These are phyloP conservation scores for Fusarium oligoseptatum DNA, from an alignment of 2,329 filamentous ascomycete species.

Conservation along the genomic window DNA sequence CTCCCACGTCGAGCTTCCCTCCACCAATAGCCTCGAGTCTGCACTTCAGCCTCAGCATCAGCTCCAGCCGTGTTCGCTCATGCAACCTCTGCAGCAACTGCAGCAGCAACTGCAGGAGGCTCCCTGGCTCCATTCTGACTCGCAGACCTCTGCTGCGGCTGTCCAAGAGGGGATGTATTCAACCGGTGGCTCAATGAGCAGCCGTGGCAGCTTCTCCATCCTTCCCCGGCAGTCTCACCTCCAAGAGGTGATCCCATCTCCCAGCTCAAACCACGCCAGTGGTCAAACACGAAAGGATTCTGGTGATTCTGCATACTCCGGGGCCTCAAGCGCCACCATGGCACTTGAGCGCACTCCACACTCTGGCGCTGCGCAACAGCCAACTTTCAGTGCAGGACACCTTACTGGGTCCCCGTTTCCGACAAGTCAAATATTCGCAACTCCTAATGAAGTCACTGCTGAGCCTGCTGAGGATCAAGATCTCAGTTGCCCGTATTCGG, in stretches of 20 bases:
- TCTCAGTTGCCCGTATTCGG: neutral
- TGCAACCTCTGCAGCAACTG: neutral
- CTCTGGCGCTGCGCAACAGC: neutral
- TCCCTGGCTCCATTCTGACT: neutral
- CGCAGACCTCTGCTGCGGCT: neutral
- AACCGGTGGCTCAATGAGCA: neutral
- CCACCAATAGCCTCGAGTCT: neutral
- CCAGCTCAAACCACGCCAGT: neutral
- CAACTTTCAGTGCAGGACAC: neutral
- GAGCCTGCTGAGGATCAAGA: neutral
- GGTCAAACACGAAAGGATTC: neutral
- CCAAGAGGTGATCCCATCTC: neutral
- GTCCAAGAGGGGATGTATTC: neutral
- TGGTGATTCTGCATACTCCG: neutral
- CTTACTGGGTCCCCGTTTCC: neutral
- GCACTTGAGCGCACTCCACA: neutral
- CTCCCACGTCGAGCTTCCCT: neutral
- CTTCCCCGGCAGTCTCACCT: neutral
- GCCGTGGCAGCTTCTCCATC: neutral
- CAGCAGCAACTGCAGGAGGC: neutral
- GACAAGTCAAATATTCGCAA: neutral
- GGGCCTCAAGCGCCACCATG: neutral
- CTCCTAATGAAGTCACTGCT: neutral
- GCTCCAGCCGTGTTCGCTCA: neutral
- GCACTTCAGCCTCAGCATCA: neutral